Evolutionary conservation across 345 rosid species (phyloP).

Genomic region (Garcia nutans): DNA sequence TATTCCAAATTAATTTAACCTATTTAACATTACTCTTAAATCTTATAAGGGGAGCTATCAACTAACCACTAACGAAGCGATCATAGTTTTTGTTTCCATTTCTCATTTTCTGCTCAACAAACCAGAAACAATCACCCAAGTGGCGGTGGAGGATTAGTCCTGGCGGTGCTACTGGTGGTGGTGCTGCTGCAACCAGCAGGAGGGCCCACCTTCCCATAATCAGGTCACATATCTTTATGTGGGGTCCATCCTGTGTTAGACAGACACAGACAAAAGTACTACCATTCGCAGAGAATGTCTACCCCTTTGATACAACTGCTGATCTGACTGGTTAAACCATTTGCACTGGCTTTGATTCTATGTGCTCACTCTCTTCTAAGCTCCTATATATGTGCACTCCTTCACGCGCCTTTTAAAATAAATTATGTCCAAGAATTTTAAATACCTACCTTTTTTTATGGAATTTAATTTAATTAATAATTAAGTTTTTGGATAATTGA

Average conservation of each 20-base stretch:
- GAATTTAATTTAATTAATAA: no score
- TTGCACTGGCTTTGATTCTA: not conserved
- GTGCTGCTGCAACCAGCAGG: not conserved
- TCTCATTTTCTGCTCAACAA: no score
- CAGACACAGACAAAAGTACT: not conserved
- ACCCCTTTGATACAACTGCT: slow-evolving; percentile 6
- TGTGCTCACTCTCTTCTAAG: not conserved
- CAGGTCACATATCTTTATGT: not conserved
- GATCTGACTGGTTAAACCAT: slow-evolving; percentile 16
- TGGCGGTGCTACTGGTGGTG: no score
- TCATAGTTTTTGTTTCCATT: slow-evolving; percentile 24
- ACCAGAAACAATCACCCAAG: no score
- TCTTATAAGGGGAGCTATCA: slow-evolving; percentile 30
- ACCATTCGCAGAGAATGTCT: slow-evolving; percentile 28
- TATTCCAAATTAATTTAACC: no score
- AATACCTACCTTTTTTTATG: no score
- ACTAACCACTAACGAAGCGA: slow-evolving; percentile 44
- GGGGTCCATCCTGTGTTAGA: slow-evolving; percentile 14
- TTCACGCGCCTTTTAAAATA: no score
- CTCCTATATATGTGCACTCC: no score
- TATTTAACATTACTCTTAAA: no score
- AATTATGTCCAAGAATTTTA: no score
- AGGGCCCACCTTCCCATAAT: slow-evolving; percentile 10
- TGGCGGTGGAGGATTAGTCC: no score
- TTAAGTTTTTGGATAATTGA: no score